Base-by-base conservation (phyloP, 2,329 filamentous ascomycete species). In the Penicillium sp. region DNA sequence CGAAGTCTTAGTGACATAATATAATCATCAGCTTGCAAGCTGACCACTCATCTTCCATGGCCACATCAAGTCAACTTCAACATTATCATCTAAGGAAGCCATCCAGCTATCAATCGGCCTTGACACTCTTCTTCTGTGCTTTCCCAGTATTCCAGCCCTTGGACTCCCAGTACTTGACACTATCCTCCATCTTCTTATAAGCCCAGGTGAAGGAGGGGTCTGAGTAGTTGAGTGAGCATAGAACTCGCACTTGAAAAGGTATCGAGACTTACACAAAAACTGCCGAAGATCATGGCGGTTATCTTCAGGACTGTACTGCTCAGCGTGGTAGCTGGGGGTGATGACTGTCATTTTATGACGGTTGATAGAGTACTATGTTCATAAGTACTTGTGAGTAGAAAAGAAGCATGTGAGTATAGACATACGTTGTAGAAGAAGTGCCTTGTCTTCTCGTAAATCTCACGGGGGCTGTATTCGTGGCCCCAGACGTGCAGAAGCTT, bases 261-360 rank as follows among this genome's bases (percentile, higher is more conserved):
- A 23, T 12, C 1, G 10, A 28, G 31, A 59, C 66, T 44, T 57
- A 69, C 65, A 85, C 52, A 83, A 65, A 61, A 84, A 84, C 24
- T 80, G 81, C 49, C 79, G 71, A 58, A 77, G 70, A 71, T 86
- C 84, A 56, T 78, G 83, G 4, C 83, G 69, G 58, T 86, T 85
- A 49, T 84, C 81, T 41, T 84, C 81, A 0, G 77, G 76, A 34
- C 69, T 76, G 59, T 86, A 85, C 13, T 71, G 67, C 49, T 70
- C 68, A 9, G 77, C 68, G 60, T 85, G 84, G 36, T 84, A 74
- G 3, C 78, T 76, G 0, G 83, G 83, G 1, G 83, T 85, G 45
- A 84, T 68, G 8, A 81, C 78, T 1, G 82, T 85, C 68, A 81
- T 79, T 70, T 88, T 88, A 67, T 87, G 85, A 9, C 85, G 72